phyloP scores from a whole-genome alignment of 106 monocot genomes.

The Triglochin maritima region DNA sequence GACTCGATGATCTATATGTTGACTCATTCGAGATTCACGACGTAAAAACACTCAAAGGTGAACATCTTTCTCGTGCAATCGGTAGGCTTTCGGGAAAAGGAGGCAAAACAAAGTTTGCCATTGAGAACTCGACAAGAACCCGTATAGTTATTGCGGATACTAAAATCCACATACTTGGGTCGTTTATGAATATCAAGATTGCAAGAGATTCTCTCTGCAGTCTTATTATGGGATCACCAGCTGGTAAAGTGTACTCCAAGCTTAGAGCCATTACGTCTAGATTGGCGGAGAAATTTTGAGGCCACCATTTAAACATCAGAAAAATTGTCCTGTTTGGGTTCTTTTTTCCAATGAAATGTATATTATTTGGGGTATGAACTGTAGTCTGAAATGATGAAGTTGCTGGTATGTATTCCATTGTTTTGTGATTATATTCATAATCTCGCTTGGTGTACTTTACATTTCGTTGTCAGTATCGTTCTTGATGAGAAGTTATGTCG shows the following conservation, averaged over 20 bases:
- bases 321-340: no score
- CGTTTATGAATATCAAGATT: conserved; percentile 19
- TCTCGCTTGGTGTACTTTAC: no score
- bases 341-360: no score
- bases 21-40: conserved; percentile 96
- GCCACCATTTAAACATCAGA: no score
- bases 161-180: conserved; percentile 50
- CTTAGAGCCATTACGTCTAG: conserved; percentile 71
- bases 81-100: conserved; percentile 85
- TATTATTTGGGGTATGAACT: no score
- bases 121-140: conserved; percentile 82
- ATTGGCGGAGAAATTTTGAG: conserved; percentile 52
- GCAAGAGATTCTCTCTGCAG: conserved; percentile 62
- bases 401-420: no score
- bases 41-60: conserved; percentile 73
- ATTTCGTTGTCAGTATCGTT: no score
- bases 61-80: conserved; percentile 80
- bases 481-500: no score
- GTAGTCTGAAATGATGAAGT: no score
- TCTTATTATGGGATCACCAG: conserved; percentile 83
- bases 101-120: conserved; percentile 86
- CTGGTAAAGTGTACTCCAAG: conserved; percentile 88
- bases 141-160: conserved; percentile 82
- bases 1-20: conserved; percentile 79
- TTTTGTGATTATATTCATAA: no score